Percentiles rank a stretch among this genome's conserved stretches.
Conservation (phyloP, 2,329 filamentous ascomycete species). For the Xylariomycetidae sp. region DNA sequence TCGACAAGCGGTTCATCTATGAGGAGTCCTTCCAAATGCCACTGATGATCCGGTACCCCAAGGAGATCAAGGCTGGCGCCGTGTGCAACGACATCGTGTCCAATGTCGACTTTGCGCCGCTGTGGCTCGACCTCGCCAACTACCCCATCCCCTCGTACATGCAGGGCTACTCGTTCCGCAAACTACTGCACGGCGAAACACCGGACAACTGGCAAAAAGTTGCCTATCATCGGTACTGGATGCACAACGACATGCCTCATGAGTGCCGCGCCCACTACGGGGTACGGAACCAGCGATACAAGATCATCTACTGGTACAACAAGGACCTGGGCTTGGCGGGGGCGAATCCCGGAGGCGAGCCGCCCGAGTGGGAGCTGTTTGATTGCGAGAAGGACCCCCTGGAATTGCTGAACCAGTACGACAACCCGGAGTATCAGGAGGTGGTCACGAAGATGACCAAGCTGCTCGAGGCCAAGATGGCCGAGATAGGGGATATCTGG, state of each 20-base stretch:
- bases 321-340: constrained; percentile 35
- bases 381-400: constrained; percentile 44
- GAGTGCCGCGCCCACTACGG: constrained; percentile 47
- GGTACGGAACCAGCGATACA: constrained; percentile 44
- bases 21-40: constrained; percentile 53
- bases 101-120: constrained; percentile 49
- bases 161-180: constrained; percentile 45
- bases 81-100: constrained; percentile 42
- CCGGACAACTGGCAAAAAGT: constrained; percentile 41
- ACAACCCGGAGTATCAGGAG: constrained; percentile 29
- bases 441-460: constrained; percentile 34
- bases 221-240: constrained; percentile 51
- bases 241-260: constrained; percentile 46
- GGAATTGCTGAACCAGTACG: constrained; percentile 42
- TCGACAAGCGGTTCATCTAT: constrained; percentile 54
- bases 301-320: constrained; percentile 54
- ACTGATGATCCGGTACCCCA: constrained; percentile 41
- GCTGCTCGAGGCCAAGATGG: constrained; percentile 43
- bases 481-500: constrained; percentile 11
- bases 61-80: constrained; percentile 30
- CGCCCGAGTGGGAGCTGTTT: constrained; percentile 48
- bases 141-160: constrained; percentile 40
- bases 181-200: constrained; percentile 30
- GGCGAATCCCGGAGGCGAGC: constrained; percentile 44
- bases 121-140: constrained; percentile 40